Evolutionary conservation across 192 early-diverging fungal species (phyloP), one percentile per base, ranked within the genome.

Genomic region (Podila epigama): DNA sequence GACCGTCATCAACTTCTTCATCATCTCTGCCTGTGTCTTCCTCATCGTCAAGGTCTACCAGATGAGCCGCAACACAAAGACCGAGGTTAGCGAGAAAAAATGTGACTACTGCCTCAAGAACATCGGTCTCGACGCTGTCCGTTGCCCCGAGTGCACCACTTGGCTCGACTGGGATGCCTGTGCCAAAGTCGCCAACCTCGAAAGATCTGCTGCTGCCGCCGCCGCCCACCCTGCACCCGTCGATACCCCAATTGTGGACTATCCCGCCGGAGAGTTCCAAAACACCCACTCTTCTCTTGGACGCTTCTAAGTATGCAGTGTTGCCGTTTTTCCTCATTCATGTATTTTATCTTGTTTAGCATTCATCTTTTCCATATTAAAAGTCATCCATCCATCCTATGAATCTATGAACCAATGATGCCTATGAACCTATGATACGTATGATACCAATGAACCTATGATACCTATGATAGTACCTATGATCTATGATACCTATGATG

Each of bases 1-100:
- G 44, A 72, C 75, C 44, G 54, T 87, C 64, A 78, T 92, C 81
- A 92, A 89, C 79, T 91, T 92, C 42, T 59, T 92, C 63, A 82
- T 92, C 39, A 79, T 91, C 48, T 64, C 82, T 37, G 51, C 75
- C 56, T 81, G 82, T 51, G 72, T 92, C 62, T 92, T 87, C 70
- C 50, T 89, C 33, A 81, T 92, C 22, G 83, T 91, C 13, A 89
- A 90, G 66, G 42, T 75, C 34, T 75, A 75, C 41, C 72, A 75
- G 29, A 44, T 63, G 0, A 58, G 65, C 22, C 72, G 72, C 37
- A 62, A 75, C 29, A 50, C 58, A 12, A 62, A 48, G 27, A 67
- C 59, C 3, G 60, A 58, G 15, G 65, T 68, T 13, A 66, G 63
- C 27, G 68, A 72, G 28, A 79, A 58, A 69, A 12, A 34, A 12